Evolutionary conservation across 371 early-diverging fungal species (phyloP).

Genomic region (Blakeslea trispora): DNA sequence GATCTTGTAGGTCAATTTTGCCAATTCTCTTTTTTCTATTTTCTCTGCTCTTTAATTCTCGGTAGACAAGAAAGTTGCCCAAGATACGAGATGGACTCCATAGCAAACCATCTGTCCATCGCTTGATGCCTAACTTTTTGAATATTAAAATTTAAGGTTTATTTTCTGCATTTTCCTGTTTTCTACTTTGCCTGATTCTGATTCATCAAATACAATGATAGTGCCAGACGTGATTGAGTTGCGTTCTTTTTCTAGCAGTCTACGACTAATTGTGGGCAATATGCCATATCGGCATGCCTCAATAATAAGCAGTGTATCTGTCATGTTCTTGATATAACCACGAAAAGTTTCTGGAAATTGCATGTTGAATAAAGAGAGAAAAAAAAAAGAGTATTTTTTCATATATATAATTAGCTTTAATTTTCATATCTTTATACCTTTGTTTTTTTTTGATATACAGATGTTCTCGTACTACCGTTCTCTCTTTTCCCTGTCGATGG

Average conservation of each 20-base stretch:
- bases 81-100: constrained; percentile 75
- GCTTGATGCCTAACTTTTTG: constrained; percentile 53
- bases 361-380: constrained; percentile 19
- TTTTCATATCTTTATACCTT: neutral
- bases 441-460: neutral
- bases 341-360: constrained; percentile 50
- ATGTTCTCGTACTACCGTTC: neutral
- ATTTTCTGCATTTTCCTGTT: no score
- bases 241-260: constrained; percentile 66
- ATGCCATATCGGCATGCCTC: constrained; percentile 66
- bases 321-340: constrained; percentile 56
- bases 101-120: constrained; percentile 73
- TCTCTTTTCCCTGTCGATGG: no score
- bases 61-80: constrained; percentile 63
- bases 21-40: constrained; percentile 10
- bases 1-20: no score
- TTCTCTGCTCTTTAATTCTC: constrained; percentile 55
- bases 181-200: constrained; percentile 51
- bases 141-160: no score
- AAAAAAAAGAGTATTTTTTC: constrained; percentile 1
- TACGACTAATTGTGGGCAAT: constrained; percentile 59
- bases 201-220: constrained; percentile 74
- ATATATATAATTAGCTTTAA: no score
- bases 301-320: constrained; percentile 68
- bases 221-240: constrained; percentile 62